Percentiles rank a stretch among this genome's conserved stretches.
These are phyloP conservation scores for Solanum medicagineum DNA, from an alignment of 257 asterid genomes.

Conservation along the genomic window DNA sequence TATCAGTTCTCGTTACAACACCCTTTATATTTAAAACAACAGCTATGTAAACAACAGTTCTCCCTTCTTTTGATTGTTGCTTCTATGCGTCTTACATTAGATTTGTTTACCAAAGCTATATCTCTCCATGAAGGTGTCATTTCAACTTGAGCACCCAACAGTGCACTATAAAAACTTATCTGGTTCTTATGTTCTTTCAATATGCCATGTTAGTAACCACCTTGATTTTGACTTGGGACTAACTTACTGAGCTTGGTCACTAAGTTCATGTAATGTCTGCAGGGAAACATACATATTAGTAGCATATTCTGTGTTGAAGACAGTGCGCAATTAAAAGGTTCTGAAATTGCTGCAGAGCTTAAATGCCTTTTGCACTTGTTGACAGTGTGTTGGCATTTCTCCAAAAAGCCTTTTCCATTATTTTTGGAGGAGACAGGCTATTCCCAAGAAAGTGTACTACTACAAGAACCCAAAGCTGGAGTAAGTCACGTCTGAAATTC, in stretches of 20 bases:
- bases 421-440: constrained; percentile 92
- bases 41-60: background rate
- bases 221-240: background rate
- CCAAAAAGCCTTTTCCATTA: constrained; percentile 71
- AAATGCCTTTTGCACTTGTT: constrained; percentile 63
- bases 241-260: background rate
- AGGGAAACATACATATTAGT: constrained; percentile 72
- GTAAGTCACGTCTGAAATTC: constrained; percentile 32
- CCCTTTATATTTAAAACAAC: background rate
- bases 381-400: constrained; percentile 94
- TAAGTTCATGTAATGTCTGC: constrained; percentile 13
- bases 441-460: constrained; percentile 70
- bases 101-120: background rate
- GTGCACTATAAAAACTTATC: background rate
- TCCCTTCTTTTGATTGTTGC: background rate
- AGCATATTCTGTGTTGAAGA: constrained; percentile 80
- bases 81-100: background rate
- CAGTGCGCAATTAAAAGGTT: constrained; percentile 63
- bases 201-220: background rate
- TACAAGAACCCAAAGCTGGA: constrained; percentile 99
- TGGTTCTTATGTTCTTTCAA: background rate
- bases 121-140: background rate
- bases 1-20: background rate
- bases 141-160: background rate
- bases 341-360: constrained; percentile 71